Evolutionary conservation across 306 rosid species (phyloP).

Genomic region (Lablab purpureus): DNA sequence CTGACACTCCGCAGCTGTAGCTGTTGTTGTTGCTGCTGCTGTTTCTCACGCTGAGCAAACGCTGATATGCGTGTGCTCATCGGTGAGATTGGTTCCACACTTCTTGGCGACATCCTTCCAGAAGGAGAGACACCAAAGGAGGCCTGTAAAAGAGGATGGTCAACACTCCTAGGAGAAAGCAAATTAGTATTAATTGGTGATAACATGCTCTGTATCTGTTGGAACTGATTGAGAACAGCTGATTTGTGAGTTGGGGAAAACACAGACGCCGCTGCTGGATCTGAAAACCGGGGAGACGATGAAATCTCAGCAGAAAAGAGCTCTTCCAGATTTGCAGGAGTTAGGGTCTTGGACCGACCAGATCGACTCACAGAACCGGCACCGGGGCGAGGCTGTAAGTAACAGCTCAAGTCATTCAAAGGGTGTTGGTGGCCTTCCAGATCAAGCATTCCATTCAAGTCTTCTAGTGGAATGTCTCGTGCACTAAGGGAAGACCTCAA

Average conservation of each 20-base stretch:
- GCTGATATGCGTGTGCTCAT: constrained; percentile 64
- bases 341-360: constrained; percentile 64
- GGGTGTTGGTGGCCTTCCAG: constrained; percentile 71
- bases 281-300: constrained; percentile 76
- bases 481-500: constrained; percentile 83
- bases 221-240: constrained; percentile 71
- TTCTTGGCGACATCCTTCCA: constrained; percentile 86
- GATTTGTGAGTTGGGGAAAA: constrained; percentile 85
- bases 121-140: constrained; percentile 68
- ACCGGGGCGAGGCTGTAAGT: constrained; percentile 60
- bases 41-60: constrained; percentile 74
- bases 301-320: constrained; percentile 72
- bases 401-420: constrained; percentile 71
- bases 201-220: constrained; percentile 73
- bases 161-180: constrained; percentile 70
- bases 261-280: constrained; percentile 57
- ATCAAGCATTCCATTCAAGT: constrained; percentile 53
- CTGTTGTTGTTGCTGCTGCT: constrained; percentile 42
- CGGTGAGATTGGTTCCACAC: constrained; percentile 75
- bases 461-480: constrained; percentile 70
- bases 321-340: constrained; percentile 81
- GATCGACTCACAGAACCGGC: constrained; percentile 52
- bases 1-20: constrained; percentile 68
- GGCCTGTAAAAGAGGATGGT: constrained; percentile 68
- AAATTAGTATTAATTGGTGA: constrained; percentile 72